Base-by-base conservation (phyloP, 2,329 filamentous ascomycete species). In the Cercospora zeina region DNA sequence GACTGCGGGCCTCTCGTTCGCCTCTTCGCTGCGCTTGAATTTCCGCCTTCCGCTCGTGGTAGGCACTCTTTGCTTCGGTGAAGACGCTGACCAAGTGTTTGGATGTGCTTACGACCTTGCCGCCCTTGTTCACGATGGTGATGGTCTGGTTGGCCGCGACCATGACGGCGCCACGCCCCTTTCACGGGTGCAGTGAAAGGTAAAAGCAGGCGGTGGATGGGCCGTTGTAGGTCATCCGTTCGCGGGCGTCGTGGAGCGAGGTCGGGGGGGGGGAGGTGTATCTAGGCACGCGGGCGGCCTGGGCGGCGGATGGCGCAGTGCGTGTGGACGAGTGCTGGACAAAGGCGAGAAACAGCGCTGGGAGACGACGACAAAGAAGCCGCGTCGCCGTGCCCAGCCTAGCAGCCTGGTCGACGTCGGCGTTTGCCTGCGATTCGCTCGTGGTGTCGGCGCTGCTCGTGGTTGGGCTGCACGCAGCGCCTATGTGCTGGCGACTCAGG, bases 61-160 rank as follows among this genome's bases (percentile, higher is more conserved):
- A 97, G 62, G 90, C 90, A 58, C 88, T 86, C 74, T 91, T 91
- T 66, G 93, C 93, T 74, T 97, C 92, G 75, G 91, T 96, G 82
- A 96, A 96, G 73, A 97, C 89, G 74, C 87, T 88, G 72, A 96
- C 85, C 24, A 97, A 81, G 70, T 96, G 90, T 78, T 96, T 96
- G 73, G 91, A 91, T 63, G 89, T 95, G 82, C 88, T 93, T 70
- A 96, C 90, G 55, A 96, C 87, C 79, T 96, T 96, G 71, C 91
- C 91, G 62, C 91, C 95, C 76, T 86, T 92, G 80, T 96, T 95
- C 77, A 96, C 89, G 72, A 96, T 90, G 68, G 91, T 93, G 69
- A 96, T 87, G 54, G 90, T 93, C 77, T 96, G 88, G 66, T 83
- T 81, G 33, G 85, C 53, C 14, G 53, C 62, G 16, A 54, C 51